Percentiles rank a stretch among this genome's conserved stretches.
phyloP scores from a whole-genome alignment of 306 rosid genomes.

The Astragalus membranaceus region DNA sequence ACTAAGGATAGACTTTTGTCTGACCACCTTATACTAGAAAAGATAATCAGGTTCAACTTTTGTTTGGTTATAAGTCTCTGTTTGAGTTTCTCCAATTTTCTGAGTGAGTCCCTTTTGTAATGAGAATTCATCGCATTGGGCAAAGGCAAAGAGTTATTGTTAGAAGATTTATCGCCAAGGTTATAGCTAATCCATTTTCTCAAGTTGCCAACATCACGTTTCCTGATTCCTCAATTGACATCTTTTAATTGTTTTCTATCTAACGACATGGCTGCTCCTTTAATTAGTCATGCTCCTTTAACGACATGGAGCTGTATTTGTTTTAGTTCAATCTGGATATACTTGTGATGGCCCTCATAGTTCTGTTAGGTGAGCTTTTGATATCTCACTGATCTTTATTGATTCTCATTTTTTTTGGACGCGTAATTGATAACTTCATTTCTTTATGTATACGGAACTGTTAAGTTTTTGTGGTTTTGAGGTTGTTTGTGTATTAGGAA shows the following conservation, averaged over 20 bases:
- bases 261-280: no score
- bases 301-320: background rate
- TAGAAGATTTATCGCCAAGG: no score
- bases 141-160: no score
- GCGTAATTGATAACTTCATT: background rate
- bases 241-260: no score
- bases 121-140: no score
- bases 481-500: background rate
- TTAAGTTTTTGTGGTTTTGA: background rate
- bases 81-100: no score
- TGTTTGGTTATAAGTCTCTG: background rate
- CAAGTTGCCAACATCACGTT: no score
- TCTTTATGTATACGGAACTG: background rate
- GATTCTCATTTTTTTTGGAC: background rate
- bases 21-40: constrained; percentile 6
- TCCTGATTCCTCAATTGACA: no score
- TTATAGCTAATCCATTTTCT: no score
- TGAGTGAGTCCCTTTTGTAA: no score
- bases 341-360: background rate
- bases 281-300: no score
- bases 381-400: background rate
- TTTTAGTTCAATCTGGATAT: background rate
- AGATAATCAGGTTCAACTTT: constrained; percentile 11
- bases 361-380: background rate
- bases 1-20: background rate